Evolutionary conservation across 257 asterid species (phyloP).

Genomic region (Lycium barbarum): DNA sequence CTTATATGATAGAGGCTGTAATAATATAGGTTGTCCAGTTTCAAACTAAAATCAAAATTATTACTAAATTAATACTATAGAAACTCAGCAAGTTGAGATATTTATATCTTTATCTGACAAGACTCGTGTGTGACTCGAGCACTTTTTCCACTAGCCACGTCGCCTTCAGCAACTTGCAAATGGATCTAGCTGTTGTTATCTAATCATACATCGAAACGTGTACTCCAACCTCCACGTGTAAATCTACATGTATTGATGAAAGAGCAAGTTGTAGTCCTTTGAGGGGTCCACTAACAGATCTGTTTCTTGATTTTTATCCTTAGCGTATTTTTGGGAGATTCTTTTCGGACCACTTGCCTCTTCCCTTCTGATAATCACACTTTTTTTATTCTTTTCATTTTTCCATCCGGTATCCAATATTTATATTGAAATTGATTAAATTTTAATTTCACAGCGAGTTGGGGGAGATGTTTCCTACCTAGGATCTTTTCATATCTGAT

Average conservation of each 20-base stretch:
- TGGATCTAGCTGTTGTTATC: constrained; percentile 33
- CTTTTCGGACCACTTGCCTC: constrained; percentile 28
- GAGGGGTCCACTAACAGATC: constrained; percentile 29
- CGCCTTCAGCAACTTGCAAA: constrained; percentile 33
- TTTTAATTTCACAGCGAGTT: too few relatives aligned
- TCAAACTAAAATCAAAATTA: too few relatives aligned
- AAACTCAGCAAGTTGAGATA: not conserved
- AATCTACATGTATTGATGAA: not conserved
- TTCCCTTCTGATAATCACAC: not conserved
- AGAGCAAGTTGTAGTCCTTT: constrained; percentile 36
- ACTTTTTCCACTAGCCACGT: constrained; percentile 30
- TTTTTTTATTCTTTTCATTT: not conserved
- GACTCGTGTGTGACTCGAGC: not conserved
- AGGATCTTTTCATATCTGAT: too few relatives aligned
- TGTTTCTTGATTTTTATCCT: constrained; percentile 18
- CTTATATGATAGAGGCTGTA: too few relatives aligned
- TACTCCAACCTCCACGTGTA: constrained; percentile 34
- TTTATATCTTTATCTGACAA: constrained; percentile 3
- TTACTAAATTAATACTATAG: too few relatives aligned
- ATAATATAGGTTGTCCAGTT: too few relatives aligned
- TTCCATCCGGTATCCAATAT: too few relatives aligned
- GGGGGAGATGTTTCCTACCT: too few relatives aligned
- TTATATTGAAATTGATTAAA: too few relatives aligned
- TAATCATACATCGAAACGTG: constrained; percentile 32
- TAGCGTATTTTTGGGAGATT: constrained; percentile 35